Evolutionary conservation across 768 basidiomycete species (phyloP), one percentile per base, ranked within the genome.

Genomic region (Suillus fuscotomentosus): DNA sequence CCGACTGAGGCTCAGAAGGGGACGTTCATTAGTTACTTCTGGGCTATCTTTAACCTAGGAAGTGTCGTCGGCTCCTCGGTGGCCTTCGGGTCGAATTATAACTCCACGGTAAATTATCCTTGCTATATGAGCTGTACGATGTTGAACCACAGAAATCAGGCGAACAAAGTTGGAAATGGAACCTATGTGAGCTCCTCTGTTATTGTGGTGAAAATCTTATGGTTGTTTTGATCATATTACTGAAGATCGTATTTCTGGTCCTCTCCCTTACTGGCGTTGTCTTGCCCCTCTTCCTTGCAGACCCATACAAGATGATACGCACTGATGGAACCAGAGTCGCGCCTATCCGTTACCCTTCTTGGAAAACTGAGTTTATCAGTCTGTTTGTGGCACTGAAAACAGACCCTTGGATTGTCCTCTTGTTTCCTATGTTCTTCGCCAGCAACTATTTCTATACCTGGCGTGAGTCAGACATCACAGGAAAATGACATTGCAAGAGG

Each of bases 361-460:
- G 92, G 91, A 90, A 84, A 71, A 81, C 83, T 22, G 92, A 94
- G 73, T 77, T 94, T 60, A 81, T 82, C 65, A 88, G 88, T 13
- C 83, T 94, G 24, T 92, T 83, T 77, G 68, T 88, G 54, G 84
- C 89, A 3, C 78, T 95, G 51, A 82, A 78, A 63, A 88, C 84
- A 14, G 92, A 94, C 70, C 90, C 90, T 0, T 80, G 82, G 76
- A 86, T 95, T 69, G 65, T 93, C 17, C 77, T 92, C 5, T 82
- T 94, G 22, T 91, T 94, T 80, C 93, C 92, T 14, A 90, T 94
- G 88, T 93, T 94, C 76, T 86, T 92, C 62, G 86, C 89, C 9
- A 89, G 88, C 48, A 93, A 93, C 73, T 93, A 89, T 84, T 92
- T 92, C 77, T 92, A 92, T 71, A 88, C 91, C 3, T 93, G 90